Evolutionary conservation across 768 basidiomycete genomes (phyloP), one percentile per base, ranked within the genome.

Genomic region (Paxillus rubicundulus): DNA sequence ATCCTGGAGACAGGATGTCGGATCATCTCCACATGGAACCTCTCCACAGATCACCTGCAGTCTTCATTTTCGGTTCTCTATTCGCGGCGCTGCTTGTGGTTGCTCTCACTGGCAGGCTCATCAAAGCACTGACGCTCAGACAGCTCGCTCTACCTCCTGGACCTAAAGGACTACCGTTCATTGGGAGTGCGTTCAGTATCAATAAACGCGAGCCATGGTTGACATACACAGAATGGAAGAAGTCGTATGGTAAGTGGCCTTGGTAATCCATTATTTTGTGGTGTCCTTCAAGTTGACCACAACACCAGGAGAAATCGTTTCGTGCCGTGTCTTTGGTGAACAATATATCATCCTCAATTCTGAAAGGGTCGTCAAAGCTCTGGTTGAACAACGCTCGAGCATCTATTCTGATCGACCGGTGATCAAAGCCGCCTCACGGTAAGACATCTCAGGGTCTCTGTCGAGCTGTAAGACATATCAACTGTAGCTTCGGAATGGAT

Each of bases 211-310:
- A 57, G 14, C 68, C 69, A 10, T 72, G 70, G 71, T 17, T 70
- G 44, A 65, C 67, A 0, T 73, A 65, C 28, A 30, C 41, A 20
- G 60, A 67, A 21, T 73, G 72, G 72, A 60, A 60, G 33, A 54
- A 60, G 43, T 17, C 36, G 20, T 69, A 70, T 30, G 71, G 71
- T 72, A 41, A 5, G 67, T 55, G 36, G 40, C 36, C 20, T 43
- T n/a, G 17, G 4, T 13, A 32, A 9, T 9, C n/a, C 42, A 28
- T 3, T 33, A 34, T 4, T 9, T 14, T 4, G 9, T 32, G 10
- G 6, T 24, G 16, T 18, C n/a, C 46, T 8, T n/a, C n/a, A n/a
- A n/a, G n/a, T n/a, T 54, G 44, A 17, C n/a, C 17, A 7, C 16
- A 9, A 17, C 18, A 21, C 30, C 12, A 64, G 63, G 63, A 16